Base-by-base conservation (phyloP, 1,139 yeast species). In the Maudiozyma humilis region DNA sequence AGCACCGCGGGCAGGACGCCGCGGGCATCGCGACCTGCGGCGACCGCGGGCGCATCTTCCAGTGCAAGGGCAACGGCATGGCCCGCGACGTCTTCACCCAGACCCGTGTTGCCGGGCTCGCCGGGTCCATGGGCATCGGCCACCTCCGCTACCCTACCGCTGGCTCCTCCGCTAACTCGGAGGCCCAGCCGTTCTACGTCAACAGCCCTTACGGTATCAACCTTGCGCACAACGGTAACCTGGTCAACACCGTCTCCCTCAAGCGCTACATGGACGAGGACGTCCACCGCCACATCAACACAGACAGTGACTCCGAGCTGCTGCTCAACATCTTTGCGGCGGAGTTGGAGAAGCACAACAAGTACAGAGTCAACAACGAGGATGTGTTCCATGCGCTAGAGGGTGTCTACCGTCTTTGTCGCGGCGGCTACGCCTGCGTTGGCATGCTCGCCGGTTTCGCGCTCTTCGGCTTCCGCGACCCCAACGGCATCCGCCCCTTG, bases 1-100 rank as follows among this genome's bases (percentile, higher is more conserved):
- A 91, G 64, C 99, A 91, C 63, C 78, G 99, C 61, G 99, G 99
- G 39, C 99, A 91, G 67, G 99, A 91, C 65, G 99, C 99, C 12
- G 96, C 97, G n/a, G 99, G 99, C 51, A 89, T 91, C 48, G 93
- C 87, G 35, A 93, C 98, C 12, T 88, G 96, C 66, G 98, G 96
- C 42, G 71, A 85, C 42, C 79, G 89, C 52, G 99, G 98, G 52
- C 75, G 98, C 48, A 75, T 93, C 47, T 89, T 87, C 69, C 97
- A 91, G 68, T 91, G 97, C 67, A 91, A 91, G 68, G 99, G 99
- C 54, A 91, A 88, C 65, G 99, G 99, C 51, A 87, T 93, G 96
- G 97, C 95, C 46, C 77, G 95, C 57, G 98, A 91, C 60, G 97
- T 91, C 32, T 91, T 91, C 76, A 88, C 95, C 41, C 85, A 81